Evolutionary conservation across 2,329 filamentous ascomycete species (phyloP).

Genomic region (Fusarium transvaalense): DNA sequence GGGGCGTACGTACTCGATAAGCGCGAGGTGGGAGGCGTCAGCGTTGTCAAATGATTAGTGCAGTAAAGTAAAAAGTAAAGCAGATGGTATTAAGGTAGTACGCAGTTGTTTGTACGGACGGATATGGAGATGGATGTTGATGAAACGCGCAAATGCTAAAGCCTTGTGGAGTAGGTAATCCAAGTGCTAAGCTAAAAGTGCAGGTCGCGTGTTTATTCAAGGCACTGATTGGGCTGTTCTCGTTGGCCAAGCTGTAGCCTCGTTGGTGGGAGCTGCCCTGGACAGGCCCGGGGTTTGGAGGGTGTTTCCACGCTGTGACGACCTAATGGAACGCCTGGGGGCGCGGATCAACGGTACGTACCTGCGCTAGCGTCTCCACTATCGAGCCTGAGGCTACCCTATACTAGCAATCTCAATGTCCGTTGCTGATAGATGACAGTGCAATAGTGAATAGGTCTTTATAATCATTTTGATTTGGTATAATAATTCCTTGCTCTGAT

Average conservation of each 20-base stretch:
- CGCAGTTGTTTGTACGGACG: constrained; percentile 17
- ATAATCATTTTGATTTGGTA: neutral
- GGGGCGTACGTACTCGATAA: constrained; percentile 31
- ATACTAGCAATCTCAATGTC: neutral
- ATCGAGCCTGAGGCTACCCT: neutral
- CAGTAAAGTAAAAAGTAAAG: constrained; percentile 14
- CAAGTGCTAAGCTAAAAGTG: constrained; percentile 18
- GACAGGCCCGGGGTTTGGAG: neutral
- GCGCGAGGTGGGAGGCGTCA: constrained; percentile 21
- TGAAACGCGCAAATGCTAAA: constrained; percentile 34
- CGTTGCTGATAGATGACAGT: neutral
- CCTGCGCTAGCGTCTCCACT: constrained; percentile 2
- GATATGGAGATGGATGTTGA: constrained; percentile 14
- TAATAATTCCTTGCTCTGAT: no score
- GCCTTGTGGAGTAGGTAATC: constrained; percentile 39
- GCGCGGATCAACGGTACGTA: constrained; percentile 21
- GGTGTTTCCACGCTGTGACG: constrained; percentile 11
- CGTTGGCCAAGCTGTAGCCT: constrained; percentile 22
- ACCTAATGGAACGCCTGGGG: neutral
- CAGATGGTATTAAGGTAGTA: constrained; percentile 6
- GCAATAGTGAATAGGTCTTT: neutral
- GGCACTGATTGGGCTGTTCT: constrained; percentile 27
- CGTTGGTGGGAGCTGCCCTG: constrained; percentile 16
- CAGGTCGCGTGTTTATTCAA: constrained; percentile 33
- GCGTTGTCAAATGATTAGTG: constrained; percentile 22